Conservation (phyloP, 106 monocot genomes). For the Allium sativum region DNA sequence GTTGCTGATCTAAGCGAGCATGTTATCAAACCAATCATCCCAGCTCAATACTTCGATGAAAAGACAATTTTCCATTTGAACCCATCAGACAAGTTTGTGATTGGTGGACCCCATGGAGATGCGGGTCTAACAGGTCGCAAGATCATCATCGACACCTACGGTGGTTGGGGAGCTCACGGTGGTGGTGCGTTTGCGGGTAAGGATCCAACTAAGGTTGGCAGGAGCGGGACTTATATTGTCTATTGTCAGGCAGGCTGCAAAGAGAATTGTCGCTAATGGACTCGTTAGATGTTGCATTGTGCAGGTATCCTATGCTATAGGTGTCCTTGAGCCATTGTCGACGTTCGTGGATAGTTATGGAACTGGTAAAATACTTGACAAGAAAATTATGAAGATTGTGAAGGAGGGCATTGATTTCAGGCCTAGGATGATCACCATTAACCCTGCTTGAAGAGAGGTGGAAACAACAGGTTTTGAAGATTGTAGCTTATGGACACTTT, state of each 20-base stretch:
- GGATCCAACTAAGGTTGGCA: slow-evolving; percentile 11
- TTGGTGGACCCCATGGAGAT: slow-evolving; percentile 10
- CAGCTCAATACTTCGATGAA: slow-evolving; percentile 10
- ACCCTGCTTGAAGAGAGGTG: no score
- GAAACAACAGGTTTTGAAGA: no score
- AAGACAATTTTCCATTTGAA: slow-evolving; percentile 14
- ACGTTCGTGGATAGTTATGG: no score
- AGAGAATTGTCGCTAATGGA: slow-evolving; percentile 45
- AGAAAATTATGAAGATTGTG: no score
- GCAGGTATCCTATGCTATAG: no score
- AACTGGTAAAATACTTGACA: no score
- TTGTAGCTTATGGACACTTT: no score
- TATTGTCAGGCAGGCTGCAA: slow-evolving; percentile 52
- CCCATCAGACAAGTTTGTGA: slow-evolving; percentile 10
- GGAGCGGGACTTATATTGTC: slow-evolving; percentile 38
- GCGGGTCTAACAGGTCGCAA: slow-evolving; percentile 12
- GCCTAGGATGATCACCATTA: no score
- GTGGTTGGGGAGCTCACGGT: slow-evolving; percentile 12
- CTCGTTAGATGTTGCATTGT: slow-evolving; percentile 48
- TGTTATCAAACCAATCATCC: slow-evolving; percentile 12
- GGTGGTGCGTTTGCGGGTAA: slow-evolving; percentile 13
- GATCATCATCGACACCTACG: slow-evolving; percentile 15
- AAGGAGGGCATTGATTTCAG: no score
- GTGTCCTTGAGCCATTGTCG: no score
- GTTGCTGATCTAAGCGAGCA: slow-evolving; percentile 9